Conservation (phyloP, 2,329 filamentous ascomycete genomes). For the Stemphylium lycopersici region DNA sequence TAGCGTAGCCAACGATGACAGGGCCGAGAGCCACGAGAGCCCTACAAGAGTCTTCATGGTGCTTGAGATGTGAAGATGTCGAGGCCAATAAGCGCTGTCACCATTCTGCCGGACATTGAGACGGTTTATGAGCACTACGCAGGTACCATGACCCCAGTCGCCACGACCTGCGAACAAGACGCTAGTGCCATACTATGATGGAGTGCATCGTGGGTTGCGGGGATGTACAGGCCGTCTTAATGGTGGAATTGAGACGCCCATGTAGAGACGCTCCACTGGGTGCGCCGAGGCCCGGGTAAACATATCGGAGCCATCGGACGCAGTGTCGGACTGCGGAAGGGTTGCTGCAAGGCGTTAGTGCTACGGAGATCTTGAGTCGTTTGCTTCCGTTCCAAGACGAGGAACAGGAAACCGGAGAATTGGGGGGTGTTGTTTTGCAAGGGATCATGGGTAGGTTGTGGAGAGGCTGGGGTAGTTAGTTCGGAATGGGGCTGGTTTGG, state of each 20-base stretch:
- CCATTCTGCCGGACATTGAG: slow-evolving; percentile 18
- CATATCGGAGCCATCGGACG: not conserved
- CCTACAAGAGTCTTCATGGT: slow-evolving; percentile 29
- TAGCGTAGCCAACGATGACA: slow-evolving; percentile 23
- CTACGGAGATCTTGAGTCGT: not conserved
- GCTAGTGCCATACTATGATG: slow-evolving; percentile 18
- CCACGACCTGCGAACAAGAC: slow-evolving; percentile 18
- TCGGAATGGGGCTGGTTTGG: not conserved
- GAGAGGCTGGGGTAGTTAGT: not conserved
- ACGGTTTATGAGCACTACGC: slow-evolving; percentile 16
- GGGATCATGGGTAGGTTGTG: slow-evolving; percentile 2
- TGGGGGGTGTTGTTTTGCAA: not conserved
- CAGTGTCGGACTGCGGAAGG: slow-evolving; percentile 11
- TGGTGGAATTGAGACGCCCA: slow-evolving; percentile 19
- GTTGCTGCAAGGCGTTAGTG: slow-evolving; percentile 12
- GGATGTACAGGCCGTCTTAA: slow-evolving; percentile 10
- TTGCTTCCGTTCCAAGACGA: not conserved
- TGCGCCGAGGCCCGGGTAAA: slow-evolving; percentile 18
- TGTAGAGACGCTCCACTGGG: slow-evolving; percentile 8
- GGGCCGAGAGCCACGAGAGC: slow-evolving; percentile 32
- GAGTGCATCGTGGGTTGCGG: slow-evolving; percentile 10
- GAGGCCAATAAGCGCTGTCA: slow-evolving; percentile 24
- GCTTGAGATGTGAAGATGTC: slow-evolving; percentile 14
- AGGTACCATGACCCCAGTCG: slow-evolving; percentile 13
- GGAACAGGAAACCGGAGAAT: slow-evolving; percentile 6